phyloP scores from a whole-genome alignment of 352 stramenopile species.

The Pythium dissimile region DNA sequence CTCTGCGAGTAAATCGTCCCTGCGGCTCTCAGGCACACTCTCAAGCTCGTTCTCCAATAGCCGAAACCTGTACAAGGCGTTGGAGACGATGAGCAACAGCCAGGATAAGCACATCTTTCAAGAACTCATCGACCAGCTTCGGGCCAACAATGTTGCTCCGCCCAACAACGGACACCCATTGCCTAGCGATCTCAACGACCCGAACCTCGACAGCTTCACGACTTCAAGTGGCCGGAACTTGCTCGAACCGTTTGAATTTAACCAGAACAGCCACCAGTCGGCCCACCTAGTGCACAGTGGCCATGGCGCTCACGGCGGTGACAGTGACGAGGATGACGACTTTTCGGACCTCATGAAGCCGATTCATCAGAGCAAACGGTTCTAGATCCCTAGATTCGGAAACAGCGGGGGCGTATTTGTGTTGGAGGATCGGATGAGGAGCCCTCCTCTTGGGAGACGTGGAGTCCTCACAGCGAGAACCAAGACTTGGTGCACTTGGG shows the following conservation, averaged over 20 bases:
- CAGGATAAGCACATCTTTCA: slow-evolving; percentile 73
- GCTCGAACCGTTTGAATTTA: slow-evolving; percentile 32
- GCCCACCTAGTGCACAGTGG: too few species aligned
- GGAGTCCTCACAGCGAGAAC: too few species aligned
- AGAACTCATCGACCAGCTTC: slow-evolving; percentile 47
- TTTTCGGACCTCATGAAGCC: slow-evolving; percentile 23
- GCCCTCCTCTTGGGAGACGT: too few species aligned
- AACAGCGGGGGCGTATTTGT: too few species aligned
- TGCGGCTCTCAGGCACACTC: slow-evolving; percentile 51
- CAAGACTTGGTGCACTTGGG: too few species aligned
- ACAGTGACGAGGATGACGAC: slow-evolving; percentile 36
- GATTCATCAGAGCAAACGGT: slow-evolving; percentile 21
- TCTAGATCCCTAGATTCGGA: too few species aligned
- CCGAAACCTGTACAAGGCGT: slow-evolving; percentile 48
- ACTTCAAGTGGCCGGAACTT: slow-evolving; percentile 19
- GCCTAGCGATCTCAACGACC: slow-evolving; percentile 12
- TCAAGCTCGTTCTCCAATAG: slow-evolving; percentile 55
- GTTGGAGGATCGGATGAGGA: too few species aligned
- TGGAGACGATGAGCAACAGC: slow-evolving; percentile 49
- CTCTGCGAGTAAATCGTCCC: slow-evolving; percentile 20
- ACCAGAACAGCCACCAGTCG: slow-evolving; percentile 12
- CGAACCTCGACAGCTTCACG: slow-evolving; percentile 12
- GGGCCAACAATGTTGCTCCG: slow-evolving; percentile 14
- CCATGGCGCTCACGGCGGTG: slow-evolving; percentile 20
- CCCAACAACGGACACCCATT: slow-evolving; percentile 14